Evolutionary conservation across 108 stramenopile species (phyloP), one percentile per base, ranked within the genome.

Genomic region (Skeletonema costatum): DNA sequence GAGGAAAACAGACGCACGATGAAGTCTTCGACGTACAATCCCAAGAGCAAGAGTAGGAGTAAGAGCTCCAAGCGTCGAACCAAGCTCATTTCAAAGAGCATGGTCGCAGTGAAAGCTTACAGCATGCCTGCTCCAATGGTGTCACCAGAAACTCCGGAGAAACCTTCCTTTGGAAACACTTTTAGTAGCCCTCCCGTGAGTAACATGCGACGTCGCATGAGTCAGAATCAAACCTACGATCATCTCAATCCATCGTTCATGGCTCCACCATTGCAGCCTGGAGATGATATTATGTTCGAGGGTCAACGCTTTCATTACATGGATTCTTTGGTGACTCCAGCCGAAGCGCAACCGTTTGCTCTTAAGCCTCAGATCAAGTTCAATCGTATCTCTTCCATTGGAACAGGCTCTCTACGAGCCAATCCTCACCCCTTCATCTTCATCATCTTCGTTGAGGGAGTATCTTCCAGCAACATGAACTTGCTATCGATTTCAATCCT

Each of bases 221-320:
- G 51, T 25, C 69, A 70, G 36, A 19, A 17, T 19, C 19, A 63
- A 32, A 35, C 32, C n/a, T 32, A 21, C n/a, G 62, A 32, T 31
- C 32, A 29, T 41, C 32, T 50, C 13, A 51, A 29, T 59, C 69
- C 69, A 21, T 31, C 69, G 4, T 16, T 32, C 50, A 38, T 70
- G 32, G 35, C 11, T 11, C n/a, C 44, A 44, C 64, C 58, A n/a
- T 41, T 41, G 39, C 83, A 84, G 39, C 70, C 38, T 36, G 89
- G 87, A 14, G 89, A 89, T 59, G 42, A 78, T 41, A 60, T 88
- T 11, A 85, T 77, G 75, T 90, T 90, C 58, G 89, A 90, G 61
- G 89, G 89, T 9, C 78, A 84, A 19, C 83, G 80, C 35, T 90
- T 90, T 46, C 80, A 84, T 42, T 90, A 90, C 64, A 68, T 90